A percentile compares a stretch with the other conserved stretches of the same genome.
Evolutionary conservation across 2,329 filamentous ascomycete species (phyloP).

Genomic region (Calonectria ilicicola): DNA sequence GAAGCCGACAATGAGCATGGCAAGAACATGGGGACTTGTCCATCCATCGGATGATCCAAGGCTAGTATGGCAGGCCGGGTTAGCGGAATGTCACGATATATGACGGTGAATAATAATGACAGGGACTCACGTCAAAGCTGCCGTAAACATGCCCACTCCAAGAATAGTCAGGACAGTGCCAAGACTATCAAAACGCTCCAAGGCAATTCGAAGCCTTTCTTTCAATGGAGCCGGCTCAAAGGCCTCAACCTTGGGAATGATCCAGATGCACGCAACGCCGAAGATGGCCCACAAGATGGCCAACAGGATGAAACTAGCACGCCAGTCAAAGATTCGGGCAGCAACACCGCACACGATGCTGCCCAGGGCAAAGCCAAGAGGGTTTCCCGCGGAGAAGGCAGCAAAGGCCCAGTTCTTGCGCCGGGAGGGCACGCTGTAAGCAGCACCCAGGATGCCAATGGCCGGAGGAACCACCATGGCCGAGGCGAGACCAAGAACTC

Average conservation of each 20-base stretch:
- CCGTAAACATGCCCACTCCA: slow-evolving; percentile 75
- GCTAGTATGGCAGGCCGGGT: slow-evolving; percentile 53
- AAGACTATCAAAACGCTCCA: slow-evolving; percentile 71
- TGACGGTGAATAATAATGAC: neutral
- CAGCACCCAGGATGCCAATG: slow-evolving; percentile 72
- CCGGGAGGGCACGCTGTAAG: slow-evolving; percentile 70
- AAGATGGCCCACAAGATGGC: slow-evolving; percentile 73
- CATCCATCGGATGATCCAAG: slow-evolving; percentile 71
- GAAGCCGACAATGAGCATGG: slow-evolving; percentile 70
- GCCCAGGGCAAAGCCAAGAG: slow-evolving; percentile 54
- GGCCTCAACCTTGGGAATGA: slow-evolving; percentile 67
- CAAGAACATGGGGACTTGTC: slow-evolving; percentile 71
- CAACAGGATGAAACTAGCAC: slow-evolving; percentile 71
- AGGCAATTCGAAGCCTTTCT: slow-evolving; percentile 45
- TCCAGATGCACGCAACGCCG: slow-evolving; percentile 68
- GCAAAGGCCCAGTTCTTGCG: slow-evolving; percentile 76
- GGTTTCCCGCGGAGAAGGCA: slow-evolving; percentile 63
- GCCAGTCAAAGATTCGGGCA: slow-evolving; percentile 71
- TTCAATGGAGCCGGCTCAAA: slow-evolving; percentile 48
- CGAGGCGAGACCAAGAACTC: slow-evolving; percentile 72
- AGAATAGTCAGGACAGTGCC: slow-evolving; percentile 71
- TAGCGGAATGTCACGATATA: neutral
- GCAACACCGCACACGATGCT: slow-evolving; percentile 73
- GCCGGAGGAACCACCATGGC: slow-evolving; percentile 74
- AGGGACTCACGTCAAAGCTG: slow-evolving; percentile 65